Conservation (phyloP, 371 early-diverging fungal genomes). For the Mucor sp. region DNA sequence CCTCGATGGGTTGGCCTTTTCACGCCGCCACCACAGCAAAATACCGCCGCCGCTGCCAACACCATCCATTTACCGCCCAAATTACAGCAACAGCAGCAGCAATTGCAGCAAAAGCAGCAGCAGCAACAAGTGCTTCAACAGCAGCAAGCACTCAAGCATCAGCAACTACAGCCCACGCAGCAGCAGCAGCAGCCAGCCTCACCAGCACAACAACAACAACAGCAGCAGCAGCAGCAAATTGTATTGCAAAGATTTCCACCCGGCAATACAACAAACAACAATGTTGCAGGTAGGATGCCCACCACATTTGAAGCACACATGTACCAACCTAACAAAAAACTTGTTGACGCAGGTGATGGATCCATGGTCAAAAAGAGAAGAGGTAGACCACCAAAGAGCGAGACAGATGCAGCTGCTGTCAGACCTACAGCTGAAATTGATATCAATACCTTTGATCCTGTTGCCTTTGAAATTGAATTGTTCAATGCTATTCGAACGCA, state of each 20-base stretch:
- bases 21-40: background rate
- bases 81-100: slow-evolving; percentile 5
- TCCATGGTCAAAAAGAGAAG: slow-evolving; percentile 31
- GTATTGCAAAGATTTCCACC: background rate
- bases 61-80: slow-evolving; percentile 7
- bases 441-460: slow-evolving; percentile 38
- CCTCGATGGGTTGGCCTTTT: slow-evolving; percentile 62
- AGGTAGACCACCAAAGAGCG: slow-evolving; percentile 50
- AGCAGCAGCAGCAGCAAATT: background rate
- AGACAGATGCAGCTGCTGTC: slow-evolving; percentile 33
- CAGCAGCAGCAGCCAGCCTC: background rate
- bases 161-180: background rate
- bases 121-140: slow-evolving; percentile 6
- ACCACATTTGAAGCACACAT: background rate
- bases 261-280: background rate
- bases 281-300: background rate
- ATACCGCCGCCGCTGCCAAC: background rate
- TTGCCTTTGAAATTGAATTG: slow-evolving; percentile 42
- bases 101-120: slow-evolving; percentile 2
- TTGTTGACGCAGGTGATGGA: background rate
- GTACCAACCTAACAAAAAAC: background rate
- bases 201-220: background rate
- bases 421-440: slow-evolving; percentile 39
- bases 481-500: slow-evolving; percentile 42
- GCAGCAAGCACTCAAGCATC: background rate